Percentiles rank a stretch among this genome's conserved stretches.
phyloP scores from a whole-genome alignment of 257 asterid genomes.

The Scutellaria baicalensis region DNA sequence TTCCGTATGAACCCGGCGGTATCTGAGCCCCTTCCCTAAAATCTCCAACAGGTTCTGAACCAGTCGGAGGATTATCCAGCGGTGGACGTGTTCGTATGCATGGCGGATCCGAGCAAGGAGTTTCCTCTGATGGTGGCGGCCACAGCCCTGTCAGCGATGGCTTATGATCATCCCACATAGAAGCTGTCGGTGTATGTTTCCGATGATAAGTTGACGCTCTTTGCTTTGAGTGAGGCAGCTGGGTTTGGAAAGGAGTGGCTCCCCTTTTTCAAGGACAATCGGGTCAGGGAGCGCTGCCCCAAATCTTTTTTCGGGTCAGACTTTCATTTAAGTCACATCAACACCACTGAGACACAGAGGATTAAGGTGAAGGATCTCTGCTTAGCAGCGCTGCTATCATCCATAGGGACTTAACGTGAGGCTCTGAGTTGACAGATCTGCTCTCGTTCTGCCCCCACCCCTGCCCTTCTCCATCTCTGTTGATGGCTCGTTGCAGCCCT shows the following conservation, averaged over 20 bases:
- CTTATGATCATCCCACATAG: constrained; percentile 60
- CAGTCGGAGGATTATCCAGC: constrained; percentile 31
- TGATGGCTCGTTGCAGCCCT: too few species aligned
- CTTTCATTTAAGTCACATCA: background rate
- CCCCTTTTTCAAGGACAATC: constrained; percentile 49
- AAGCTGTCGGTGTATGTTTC: constrained; percentile 61
- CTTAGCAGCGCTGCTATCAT: too few species aligned
- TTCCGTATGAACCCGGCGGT: constrained; percentile 39
- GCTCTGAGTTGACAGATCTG: too few species aligned
- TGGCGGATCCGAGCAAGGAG: constrained; percentile 67
- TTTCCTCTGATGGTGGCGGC: constrained; percentile 56
- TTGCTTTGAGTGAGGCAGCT: constrained; percentile 63
- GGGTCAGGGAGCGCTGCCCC: constrained; percentile 42
- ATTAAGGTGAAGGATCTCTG: too few species aligned
- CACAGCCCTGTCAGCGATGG: constrained; percentile 64
- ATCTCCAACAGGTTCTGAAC: background rate
- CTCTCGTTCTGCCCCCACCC: too few species aligned
- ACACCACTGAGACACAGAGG: background rate
- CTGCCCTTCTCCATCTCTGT: too few species aligned
- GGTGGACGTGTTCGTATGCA: constrained; percentile 58
- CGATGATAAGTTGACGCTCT: constrained; percentile 64
- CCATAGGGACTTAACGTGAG: too few species aligned
- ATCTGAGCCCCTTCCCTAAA: constrained; percentile 32
- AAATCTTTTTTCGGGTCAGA: constrained; percentile 29
- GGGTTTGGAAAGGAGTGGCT: constrained; percentile 51